phyloP scores from a whole-genome alignment of 2,329 filamentous ascomycete species.

The Ceratocystis huliohia region DNA sequence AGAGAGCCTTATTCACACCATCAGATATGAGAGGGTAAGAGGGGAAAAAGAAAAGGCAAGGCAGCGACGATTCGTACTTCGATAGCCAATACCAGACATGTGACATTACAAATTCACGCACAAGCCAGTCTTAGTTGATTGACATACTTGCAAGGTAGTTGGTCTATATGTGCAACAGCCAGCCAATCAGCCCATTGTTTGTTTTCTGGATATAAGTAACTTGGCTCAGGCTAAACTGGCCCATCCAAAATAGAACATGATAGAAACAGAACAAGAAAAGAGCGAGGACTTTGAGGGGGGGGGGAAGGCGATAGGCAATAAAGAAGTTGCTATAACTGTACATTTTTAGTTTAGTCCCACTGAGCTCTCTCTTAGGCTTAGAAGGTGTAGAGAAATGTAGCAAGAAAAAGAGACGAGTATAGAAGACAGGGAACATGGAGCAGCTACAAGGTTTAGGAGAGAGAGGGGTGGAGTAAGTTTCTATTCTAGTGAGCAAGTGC shows the following conservation, averaged over 20 bases:
- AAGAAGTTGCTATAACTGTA: neutral
- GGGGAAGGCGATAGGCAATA: neutral
- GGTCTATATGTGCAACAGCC: neutral
- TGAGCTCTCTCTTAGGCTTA: neutral
- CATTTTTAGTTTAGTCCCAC: neutral
- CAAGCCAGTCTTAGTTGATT: neutral
- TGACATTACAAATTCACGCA: conserved; percentile 1
- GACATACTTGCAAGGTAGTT: neutral
- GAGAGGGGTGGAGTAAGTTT: neutral
- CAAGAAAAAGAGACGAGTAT: neutral
- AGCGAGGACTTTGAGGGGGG: neutral
- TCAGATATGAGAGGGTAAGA: neutral
- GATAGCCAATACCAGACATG: neutral
- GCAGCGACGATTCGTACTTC: neutral
- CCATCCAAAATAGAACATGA: neutral
- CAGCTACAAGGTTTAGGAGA: neutral
- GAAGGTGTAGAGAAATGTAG: neutral
- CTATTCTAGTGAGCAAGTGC: neutral
- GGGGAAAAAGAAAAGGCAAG: neutral
- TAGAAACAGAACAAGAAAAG: neutral
- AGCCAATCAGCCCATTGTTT: neutral
- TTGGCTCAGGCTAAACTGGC: neutral
- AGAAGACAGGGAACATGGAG: neutral
- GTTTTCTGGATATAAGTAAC: neutral
- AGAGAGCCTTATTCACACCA: neutral